Conservation (phyloP, 768 basidiomycete species). For the Suillus occidentalis region DNA sequence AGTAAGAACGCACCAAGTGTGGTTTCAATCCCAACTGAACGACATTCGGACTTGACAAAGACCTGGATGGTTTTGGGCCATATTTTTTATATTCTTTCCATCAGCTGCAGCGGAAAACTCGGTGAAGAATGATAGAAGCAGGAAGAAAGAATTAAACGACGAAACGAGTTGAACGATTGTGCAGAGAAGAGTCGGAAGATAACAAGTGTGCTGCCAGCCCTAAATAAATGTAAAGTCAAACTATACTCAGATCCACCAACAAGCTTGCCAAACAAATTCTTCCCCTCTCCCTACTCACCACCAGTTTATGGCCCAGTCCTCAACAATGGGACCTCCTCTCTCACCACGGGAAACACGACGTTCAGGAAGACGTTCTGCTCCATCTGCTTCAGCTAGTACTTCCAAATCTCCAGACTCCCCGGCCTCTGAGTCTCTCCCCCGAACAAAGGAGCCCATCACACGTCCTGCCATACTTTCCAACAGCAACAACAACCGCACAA, state of each 20-base stretch:
- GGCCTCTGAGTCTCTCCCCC: slow-evolving; percentile 45
- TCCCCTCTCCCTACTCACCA: slow-evolving; percentile 12
- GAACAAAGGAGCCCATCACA: slow-evolving; percentile 41
- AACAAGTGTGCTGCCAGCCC: slow-evolving; percentile 32
- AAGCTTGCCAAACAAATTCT: slow-evolving; percentile 8
- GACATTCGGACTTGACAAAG: not conserved
- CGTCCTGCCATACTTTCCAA: slow-evolving; percentile 41
- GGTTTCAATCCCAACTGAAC: not conserved
- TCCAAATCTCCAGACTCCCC: slow-evolving; percentile 77
- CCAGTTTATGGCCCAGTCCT: slow-evolving; percentile 58
- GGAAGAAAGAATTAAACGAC: slow-evolving; percentile 6
- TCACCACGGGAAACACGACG: slow-evolving; percentile 78
- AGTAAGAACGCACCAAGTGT: not conserved
- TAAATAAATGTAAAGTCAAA: slow-evolving; percentile 32
- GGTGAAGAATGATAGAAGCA: not conserved
- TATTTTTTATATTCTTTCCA: not conserved
- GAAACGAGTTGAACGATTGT: slow-evolving; percentile 6
- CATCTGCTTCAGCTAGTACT: slow-evolving; percentile 62
- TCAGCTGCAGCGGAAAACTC: not conserved
- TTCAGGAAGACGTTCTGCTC: slow-evolving; percentile 71
- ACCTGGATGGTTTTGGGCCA: not conserved
- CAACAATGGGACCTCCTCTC: slow-evolving; percentile 74
- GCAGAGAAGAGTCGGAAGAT: slow-evolving; percentile 17
- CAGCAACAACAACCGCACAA: slow-evolving; percentile 44
- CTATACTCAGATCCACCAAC: slow-evolving; percentile 8